Percentiles rank a stretch among this genome's conserved stretches.
Conservation (phyloP, 2,329 filamentous ascomycete species). For the Beauveria medogensis region DNA sequence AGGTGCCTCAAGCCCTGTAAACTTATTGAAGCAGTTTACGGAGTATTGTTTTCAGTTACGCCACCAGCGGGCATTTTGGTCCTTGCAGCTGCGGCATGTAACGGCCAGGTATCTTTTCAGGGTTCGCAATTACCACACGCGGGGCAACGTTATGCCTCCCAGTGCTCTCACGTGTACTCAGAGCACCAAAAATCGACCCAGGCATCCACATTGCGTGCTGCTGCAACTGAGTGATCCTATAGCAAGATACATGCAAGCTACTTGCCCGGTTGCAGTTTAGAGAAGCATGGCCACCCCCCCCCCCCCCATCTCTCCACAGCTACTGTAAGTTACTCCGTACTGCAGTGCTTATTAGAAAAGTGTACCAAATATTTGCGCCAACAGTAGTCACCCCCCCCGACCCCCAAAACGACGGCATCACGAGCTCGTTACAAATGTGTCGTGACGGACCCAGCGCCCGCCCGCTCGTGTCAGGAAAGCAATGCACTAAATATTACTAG, state of each 20-base stretch:
- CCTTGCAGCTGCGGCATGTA: background rate
- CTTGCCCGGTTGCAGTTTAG: background rate
- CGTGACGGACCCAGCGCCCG: background rate
- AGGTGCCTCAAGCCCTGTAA: too few species aligned
- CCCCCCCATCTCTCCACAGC: too few species aligned
- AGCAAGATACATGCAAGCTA: too few species aligned
- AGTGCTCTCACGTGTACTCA: background rate
- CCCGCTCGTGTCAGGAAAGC: background rate
- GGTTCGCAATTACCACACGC: background rate
- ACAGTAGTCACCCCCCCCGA: background rate
- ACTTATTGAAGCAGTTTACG: too few species aligned
- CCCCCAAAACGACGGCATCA: background rate
- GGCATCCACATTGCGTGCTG: too few species aligned
- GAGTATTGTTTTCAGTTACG: background rate
- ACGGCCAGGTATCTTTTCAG: background rate
- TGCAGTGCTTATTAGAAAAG: too few species aligned
- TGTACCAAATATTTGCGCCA: background rate
- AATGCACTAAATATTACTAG: background rate
- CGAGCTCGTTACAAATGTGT: slow-evolving; percentile 6
- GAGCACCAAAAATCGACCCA: background rate
- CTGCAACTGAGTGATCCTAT: too few species aligned
- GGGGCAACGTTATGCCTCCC: too few species aligned
- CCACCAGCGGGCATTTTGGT: background rate
- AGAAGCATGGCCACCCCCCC: background rate
- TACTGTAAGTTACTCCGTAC: too few species aligned